Percentiles rank a stretch among this genome's conserved stretches.
Evolutionary conservation across 2,329 filamentous ascomycete species (phyloP).

Genomic region (Gnomoniopsis sp.): DNA sequence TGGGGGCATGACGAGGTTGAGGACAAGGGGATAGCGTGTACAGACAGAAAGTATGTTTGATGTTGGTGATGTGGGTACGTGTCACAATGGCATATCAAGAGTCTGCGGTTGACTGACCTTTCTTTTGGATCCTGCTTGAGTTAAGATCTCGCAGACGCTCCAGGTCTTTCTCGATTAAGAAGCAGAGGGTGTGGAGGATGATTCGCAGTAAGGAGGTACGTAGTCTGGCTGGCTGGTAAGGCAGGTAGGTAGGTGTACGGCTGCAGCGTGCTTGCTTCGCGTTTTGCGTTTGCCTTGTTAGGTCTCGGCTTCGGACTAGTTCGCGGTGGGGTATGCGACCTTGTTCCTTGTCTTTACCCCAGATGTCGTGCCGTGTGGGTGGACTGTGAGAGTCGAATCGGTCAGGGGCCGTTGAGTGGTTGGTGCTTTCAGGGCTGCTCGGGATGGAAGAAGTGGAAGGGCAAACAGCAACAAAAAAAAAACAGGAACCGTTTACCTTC

Average conservation of each 20-base stretch:
- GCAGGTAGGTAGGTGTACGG: not conserved
- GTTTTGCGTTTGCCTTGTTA: not conserved
- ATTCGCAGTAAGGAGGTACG: too few relatives aligned
- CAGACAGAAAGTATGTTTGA: not conserved
- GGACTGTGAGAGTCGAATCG: not conserved
- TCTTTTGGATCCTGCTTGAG: not conserved
- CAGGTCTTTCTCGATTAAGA: not conserved
- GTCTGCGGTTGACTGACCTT: not conserved
- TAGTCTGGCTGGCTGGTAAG: too few relatives aligned
- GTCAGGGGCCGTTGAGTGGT: not conserved
- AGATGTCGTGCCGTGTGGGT: not conserved
- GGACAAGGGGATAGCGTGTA: not conserved
- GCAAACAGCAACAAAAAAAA: not conserved
- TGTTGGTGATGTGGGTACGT: not conserved
- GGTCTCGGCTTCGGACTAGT: not conserved
- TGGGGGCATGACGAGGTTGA: not conserved
- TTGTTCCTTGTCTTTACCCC: not conserved
- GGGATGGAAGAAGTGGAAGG: not conserved
- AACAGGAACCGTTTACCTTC: slow-evolving; percentile 3
- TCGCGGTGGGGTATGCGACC: not conserved
- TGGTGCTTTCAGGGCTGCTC: not conserved
- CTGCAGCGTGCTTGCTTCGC: not conserved
- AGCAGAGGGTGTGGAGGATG: too few relatives aligned
- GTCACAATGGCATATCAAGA: not conserved
- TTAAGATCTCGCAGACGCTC: not conserved